Evolutionary conservation across 257 asterid species (phyloP).

Genomic region (Solanum sejunctum): DNA sequence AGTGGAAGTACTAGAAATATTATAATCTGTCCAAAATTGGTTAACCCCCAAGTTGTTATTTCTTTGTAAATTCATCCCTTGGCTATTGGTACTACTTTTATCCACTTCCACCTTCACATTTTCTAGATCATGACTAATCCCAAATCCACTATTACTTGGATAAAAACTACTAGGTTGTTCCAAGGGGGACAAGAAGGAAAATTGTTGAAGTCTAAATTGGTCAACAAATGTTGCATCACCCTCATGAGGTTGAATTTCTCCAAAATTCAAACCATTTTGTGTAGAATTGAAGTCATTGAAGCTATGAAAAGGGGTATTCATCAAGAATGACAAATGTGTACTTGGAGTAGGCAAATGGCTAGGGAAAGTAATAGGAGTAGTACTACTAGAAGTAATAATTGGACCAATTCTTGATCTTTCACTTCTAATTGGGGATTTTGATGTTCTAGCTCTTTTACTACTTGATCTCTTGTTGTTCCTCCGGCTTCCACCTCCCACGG

Average conservation of each 20-base stretch:
- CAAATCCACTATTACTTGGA: background rate
- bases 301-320: slow-evolving; percentile 5
- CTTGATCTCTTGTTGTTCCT: slow-evolving; percentile 25
- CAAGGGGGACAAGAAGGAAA: slow-evolving; percentile 11
- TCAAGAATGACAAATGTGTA: slow-evolving; percentile 11
- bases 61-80: slow-evolving; percentile 2
- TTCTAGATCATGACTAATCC: background rate
- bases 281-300: slow-evolving; percentile 5
- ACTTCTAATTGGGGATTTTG: slow-evolving; percentile 11
- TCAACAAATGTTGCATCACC: slow-evolving; percentile 5
- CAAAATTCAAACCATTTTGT: background rate
- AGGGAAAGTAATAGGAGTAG: background rate
- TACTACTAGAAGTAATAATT: background rate
- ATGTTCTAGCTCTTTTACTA: slow-evolving; percentile 8
- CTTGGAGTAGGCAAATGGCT: slow-evolving; percentile 1
- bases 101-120: slow-evolving; percentile 18
- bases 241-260: slow-evolving; percentile 6
- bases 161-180: slow-evolving; percentile 5
- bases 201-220: slow-evolving; percentile 15
- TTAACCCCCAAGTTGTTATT: slow-evolving; percentile 1
- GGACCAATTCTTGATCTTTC: background rate
- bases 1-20: slow-evolving; percentile 11
- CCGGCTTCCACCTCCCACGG: slow-evolving; percentile 31
- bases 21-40: slow-evolving; percentile 20
- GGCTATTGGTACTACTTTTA: background rate